These are phyloP conservation scores for Triticum turgidum DNA, from an alignment of 176 grass and related monocot species.

Conservation along the genomic window DNA sequence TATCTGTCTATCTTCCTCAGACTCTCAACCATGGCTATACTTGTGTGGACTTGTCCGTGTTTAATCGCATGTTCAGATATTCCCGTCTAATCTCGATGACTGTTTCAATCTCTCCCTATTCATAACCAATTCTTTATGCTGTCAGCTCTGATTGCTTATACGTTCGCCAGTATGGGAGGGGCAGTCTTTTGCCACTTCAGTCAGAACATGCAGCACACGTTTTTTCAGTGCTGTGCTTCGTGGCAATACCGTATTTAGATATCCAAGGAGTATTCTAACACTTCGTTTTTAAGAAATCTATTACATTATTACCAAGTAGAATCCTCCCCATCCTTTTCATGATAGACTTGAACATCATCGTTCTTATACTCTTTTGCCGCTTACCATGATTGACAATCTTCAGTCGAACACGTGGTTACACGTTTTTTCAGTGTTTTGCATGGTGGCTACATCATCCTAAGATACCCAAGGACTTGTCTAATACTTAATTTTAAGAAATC, in stretches of 20 bases:
- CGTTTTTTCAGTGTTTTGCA: slow-evolving; percentile 23
- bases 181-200: neutral
- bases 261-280: neutral
- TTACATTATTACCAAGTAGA: neutral
- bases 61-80: slow-evolving; percentile 25
- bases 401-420: neutral
- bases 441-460: neutral
- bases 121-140: slow-evolving; percentile 4
- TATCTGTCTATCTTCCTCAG: slow-evolving; percentile 42
- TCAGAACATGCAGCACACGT: slow-evolving; percentile 20
- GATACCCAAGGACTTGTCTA: neutral
- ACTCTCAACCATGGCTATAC: slow-evolving; percentile 15
- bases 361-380: neutral
- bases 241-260: neutral
- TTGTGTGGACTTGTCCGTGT: slow-evolving; percentile 34
- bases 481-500: no score
- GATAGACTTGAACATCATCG: neutral
- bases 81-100: slow-evolving; percentile 14
- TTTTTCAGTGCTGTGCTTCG: slow-evolving; percentile 25
- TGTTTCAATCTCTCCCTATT: slow-evolving; percentile 20
- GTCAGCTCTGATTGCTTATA: neutral
- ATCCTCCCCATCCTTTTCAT: neutral
- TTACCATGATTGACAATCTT: neutral
- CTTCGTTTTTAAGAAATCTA: neutral
- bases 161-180: neutral